These are phyloP conservation scores for Trichoderma sp. DNA, from an alignment of 2,329 filamentous ascomycete genomes.

Conservation along the genomic window DNA sequence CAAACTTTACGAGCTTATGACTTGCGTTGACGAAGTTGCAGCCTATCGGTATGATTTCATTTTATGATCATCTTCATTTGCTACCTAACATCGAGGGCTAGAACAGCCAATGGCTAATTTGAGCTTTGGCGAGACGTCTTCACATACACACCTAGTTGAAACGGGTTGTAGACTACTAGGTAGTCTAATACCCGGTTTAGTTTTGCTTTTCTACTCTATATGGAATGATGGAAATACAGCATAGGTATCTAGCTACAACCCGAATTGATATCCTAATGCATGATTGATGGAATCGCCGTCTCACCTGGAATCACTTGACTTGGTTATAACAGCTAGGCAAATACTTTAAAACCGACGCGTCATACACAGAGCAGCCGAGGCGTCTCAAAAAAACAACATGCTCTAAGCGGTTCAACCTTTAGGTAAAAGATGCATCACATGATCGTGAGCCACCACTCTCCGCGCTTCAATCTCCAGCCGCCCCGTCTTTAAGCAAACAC, in stretches of 20 bases:
- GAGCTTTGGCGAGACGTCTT: not conserved
- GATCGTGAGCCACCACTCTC: not conserved
- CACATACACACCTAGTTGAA: not conserved
- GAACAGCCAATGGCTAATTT: not conserved
- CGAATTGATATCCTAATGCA: not conserved
- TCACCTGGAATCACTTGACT: not conserved
- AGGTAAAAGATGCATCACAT: not conserved
- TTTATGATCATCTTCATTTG: not conserved
- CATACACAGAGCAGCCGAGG: not conserved
- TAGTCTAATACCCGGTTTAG: not conserved
- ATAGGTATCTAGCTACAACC: not conserved
- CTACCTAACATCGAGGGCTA: not conserved
- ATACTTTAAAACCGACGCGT: not conserved
- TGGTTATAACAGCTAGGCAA: not conserved
- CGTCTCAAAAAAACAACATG: not conserved
- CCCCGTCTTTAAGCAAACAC: not conserved
- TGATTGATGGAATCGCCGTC: not conserved
- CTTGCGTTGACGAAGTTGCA: not conserved
- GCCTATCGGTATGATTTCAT: not conserved
- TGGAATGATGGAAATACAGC: not conserved
- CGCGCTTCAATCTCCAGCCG: not conserved
- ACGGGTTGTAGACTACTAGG: not conserved
- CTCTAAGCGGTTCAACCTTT: not conserved
- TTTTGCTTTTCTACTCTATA: not conserved
- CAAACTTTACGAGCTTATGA: slow-evolving; percentile 12